Percentiles rank a stretch among this genome's conserved stretches.
Evolutionary conservation across 2,329 filamentous ascomycete genomes (phyloP).

Genomic region (Calonectria naviculata): DNA sequence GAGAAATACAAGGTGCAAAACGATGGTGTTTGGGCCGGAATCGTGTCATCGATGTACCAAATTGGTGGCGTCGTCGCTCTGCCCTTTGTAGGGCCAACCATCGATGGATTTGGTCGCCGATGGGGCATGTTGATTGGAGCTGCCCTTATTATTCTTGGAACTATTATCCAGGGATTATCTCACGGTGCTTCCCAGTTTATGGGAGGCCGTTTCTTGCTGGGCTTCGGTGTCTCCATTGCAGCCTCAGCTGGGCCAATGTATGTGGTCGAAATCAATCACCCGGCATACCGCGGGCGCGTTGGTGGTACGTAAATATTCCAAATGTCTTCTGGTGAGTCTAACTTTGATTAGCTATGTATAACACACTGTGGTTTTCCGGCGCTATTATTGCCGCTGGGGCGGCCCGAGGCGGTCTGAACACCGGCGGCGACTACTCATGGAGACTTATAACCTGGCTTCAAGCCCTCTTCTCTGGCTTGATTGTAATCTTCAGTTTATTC

Average conservation of each 20-base stretch:
- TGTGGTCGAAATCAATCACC: slow-evolving; percentile 59
- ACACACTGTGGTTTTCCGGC: slow-evolving; percentile 58
- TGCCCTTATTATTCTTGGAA: slow-evolving; percentile 55
- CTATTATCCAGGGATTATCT: slow-evolving; percentile 57
- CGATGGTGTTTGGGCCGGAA: slow-evolving; percentile 59
- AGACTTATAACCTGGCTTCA: slow-evolving; percentile 57
- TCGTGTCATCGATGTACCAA: slow-evolving; percentile 64
- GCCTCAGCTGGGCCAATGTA: slow-evolving; percentile 58
- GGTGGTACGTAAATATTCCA: slow-evolving; percentile 38
- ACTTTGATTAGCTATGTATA: slow-evolving; percentile 45
- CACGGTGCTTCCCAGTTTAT: slow-evolving; percentile 55
- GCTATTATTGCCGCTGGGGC: slow-evolving; percentile 62
- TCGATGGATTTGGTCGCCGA: slow-evolving; percentile 60
- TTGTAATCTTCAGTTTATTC: slow-evolving; percentile 47
- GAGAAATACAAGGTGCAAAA: slow-evolving; percentile 52
- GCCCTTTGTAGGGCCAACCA: slow-evolving; percentile 56
- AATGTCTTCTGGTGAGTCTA: not conserved
- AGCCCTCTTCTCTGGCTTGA: slow-evolving; percentile 53
- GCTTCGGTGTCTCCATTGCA: slow-evolving; percentile 59
- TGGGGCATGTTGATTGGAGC: slow-evolving; percentile 49
- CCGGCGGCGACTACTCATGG: slow-evolving; percentile 52
- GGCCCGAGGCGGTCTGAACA: slow-evolving; percentile 55
- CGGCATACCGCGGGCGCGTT: slow-evolving; percentile 57
- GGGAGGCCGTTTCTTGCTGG: slow-evolving; percentile 69
- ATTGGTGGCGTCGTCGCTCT: slow-evolving; percentile 60